These are phyloP conservation scores for Podila minutissima DNA, from an alignment of 192 early-diverging fungal genomes.

Conservation along the genomic window DNA sequence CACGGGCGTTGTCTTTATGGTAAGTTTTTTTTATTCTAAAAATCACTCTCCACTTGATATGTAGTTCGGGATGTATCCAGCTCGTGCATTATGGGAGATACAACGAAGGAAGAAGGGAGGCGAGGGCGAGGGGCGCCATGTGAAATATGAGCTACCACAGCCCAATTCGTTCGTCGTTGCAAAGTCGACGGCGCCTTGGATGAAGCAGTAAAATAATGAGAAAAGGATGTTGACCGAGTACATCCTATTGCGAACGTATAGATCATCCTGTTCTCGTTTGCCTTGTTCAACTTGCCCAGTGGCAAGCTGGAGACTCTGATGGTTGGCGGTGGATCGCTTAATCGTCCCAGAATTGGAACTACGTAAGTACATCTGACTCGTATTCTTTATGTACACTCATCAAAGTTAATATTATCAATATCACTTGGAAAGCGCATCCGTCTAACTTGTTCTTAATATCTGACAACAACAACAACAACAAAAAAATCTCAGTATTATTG, in stretches of 20 bases:
- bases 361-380: conserved; percentile 22
- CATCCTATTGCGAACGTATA: conserved; percentile 19
- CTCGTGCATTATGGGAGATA: no score
- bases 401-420: not conserved
- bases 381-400: not conserved
- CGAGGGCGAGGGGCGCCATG: no score
- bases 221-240: no score
- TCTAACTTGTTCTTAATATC: not conserved
- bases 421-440: no score
- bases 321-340: conserved; percentile 54
- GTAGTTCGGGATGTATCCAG: no score
- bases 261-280: conserved; percentile 88
- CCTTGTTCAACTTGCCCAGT: conserved; percentile 77
- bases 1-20: conserved; percentile 71
- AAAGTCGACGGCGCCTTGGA: no score
- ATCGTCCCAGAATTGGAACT: conserved; percentile 50
- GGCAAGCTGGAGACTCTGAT: conserved; percentile 55
- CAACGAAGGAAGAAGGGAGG: not conserved
- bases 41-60: no score
- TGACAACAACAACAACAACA: not conserved
- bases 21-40: conserved; percentile 29
- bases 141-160: no score
- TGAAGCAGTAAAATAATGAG: no score
- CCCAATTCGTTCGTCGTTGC: no score
- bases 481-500: conserved; percentile 18